Evolutionary conservation across 148 eudicot genomes (phyloP), one percentile per base, ranked within the genome.

Genomic region (Hydrangea macrophylla): DNA sequence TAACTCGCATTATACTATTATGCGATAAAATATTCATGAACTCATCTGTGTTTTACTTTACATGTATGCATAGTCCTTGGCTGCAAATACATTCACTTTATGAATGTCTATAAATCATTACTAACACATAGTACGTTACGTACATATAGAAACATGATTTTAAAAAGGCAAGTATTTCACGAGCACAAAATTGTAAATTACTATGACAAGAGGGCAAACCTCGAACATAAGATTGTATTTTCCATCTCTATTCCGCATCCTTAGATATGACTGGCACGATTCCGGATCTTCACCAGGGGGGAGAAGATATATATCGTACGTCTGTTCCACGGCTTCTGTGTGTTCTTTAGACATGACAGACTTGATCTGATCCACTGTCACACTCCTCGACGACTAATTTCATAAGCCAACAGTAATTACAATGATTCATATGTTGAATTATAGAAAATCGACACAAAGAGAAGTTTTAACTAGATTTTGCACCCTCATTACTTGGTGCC

Each of bases 261-360:
- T 88, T 65, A 93, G 70, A 78, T 93, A 90, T 59, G 98, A 93
- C 78, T 93, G 92, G 79, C 96, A 93, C 50, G 92, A 86, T 78
- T 93, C 98, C 55, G 95, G 95, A 78, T 93, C 98, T 84, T 93
- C 98, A 64, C 98, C 98, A 42, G 98, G 98, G 35, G 98, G 98
- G 45, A 93, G 68, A 74, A 93, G 95, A 81, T 83, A 93, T 62
- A 93, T 93, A 70, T 93, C 98, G 64, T 93, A 93, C 67, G 86
- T 90, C 80, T 90, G 84, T 73, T 93, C 98, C 67, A 67, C 67
- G 18, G 79, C 44, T 76, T 90, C 96, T 13, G 54, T 65, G 42
- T 75, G 73, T 54, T 78, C 78, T 68, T 88, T 88, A 18, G 80
- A 62, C 73, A 93, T 75, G 59, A 75, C 80, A 62, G 85, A 62